These are phyloP conservation scores for Aspergillus egyptiacus DNA, from an alignment of 495 filamentous ascomycete genomes.

Conservation along the genomic window DNA sequence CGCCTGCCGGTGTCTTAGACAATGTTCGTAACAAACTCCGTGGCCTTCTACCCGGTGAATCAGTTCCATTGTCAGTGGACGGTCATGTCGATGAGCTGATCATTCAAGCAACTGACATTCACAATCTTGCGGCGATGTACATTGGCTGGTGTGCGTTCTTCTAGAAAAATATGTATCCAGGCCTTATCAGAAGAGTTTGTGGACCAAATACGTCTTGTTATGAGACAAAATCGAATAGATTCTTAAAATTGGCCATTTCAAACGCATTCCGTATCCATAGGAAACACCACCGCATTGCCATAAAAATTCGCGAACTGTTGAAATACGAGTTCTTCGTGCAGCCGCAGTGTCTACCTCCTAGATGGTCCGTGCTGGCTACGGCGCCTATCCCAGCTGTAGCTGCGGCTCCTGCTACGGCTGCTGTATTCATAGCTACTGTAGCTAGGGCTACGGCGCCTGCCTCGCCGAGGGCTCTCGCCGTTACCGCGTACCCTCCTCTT, in stretches of 20 bases:
- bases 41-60: constrained; percentile 77
- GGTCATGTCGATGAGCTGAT: constrained; percentile 94
- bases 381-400: constrained; percentile 34
- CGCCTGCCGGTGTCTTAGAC: constrained; percentile 85
- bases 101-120: constrained; percentile 69
- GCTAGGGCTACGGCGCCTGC: constrained; percentile 47
- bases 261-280: no score
- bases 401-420: constrained; percentile 43
- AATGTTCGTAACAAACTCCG: constrained; percentile 80
- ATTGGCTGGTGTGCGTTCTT: constrained; percentile 98
- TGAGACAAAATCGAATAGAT: no score
- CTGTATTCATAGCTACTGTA: constrained; percentile 50
- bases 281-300: no score
- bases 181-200: not conserved
- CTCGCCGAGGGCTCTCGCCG: constrained; percentile 29
- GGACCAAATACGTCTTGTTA: no score
- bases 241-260: no score
- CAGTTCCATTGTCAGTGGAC: constrained; percentile 86
- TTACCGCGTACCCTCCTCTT: constrained; percentile 27
- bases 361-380: constrained; percentile 25
- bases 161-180: constrained; percentile 28
- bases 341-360: constrained; percentile 6
- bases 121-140: constrained; percentile 84
- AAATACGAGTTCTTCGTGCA: not conserved
- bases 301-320: not conserved